These are phyloP conservation scores for Magnusiomyces tetraspermus DNA, from an alignment of 1,139 yeast species.

Conservation along the genomic window DNA sequence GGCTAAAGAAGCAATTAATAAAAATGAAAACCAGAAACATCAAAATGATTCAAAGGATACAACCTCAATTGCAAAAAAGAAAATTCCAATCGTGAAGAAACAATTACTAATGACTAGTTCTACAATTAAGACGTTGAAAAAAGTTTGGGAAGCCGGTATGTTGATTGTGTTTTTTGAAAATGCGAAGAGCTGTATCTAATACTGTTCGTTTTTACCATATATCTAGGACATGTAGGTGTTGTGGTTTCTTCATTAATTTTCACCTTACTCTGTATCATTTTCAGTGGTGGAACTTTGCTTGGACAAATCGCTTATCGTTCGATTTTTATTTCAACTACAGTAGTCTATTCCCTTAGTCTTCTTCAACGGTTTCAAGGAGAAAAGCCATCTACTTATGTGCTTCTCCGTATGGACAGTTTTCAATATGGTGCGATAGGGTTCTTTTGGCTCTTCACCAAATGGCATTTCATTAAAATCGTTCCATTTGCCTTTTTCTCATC, in stretches of 20 bases:
- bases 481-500: conserved; percentile 58
- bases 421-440: conserved; percentile 49
- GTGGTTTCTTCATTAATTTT: conserved; percentile 14
- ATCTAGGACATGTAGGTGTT: conserved; percentile 14
- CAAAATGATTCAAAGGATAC: too few species aligned
- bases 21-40: too few species aligned
- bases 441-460: conserved; percentile 45
- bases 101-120: neutral
- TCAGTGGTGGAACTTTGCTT: conserved; percentile 15
- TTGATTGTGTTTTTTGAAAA: too few species aligned
- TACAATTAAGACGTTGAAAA: neutral
- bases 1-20: too few species aligned
- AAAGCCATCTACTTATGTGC: conserved; percentile 27
- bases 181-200: neutral
- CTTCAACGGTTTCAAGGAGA: conserved; percentile 41
- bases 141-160: neutral
- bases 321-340: conserved; percentile 55
- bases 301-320: conserved; percentile 41
- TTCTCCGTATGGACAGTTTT: conserved; percentile 52
- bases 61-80: too few species aligned
- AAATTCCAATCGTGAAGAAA: too few species aligned
- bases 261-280: conserved; percentile 12
- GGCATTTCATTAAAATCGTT: conserved; percentile 45
- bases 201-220: neutral
- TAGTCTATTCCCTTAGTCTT: conserved; percentile 64